A percentile compares a stretch with the other conserved stretches of the same genome.
Conservation (phyloP, 306 rosid genomes). For the Aeschynomene evenia region DNA sequence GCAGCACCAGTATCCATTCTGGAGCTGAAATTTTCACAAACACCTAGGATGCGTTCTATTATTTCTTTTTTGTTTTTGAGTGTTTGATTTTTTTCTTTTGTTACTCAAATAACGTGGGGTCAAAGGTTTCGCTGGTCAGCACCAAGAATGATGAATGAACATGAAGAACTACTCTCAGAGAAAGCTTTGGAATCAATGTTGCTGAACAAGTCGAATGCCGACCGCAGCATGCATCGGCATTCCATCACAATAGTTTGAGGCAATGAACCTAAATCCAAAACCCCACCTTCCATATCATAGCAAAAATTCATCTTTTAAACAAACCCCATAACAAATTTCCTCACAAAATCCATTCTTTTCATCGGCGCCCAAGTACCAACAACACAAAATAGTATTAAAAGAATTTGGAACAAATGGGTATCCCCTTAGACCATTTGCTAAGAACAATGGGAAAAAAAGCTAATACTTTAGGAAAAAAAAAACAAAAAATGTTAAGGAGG, state of each 20-base stretch:
- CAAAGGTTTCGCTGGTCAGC: slow-evolving; percentile 32
- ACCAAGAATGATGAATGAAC: slow-evolving; percentile 29
- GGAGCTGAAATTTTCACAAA: slow-evolving; percentile 25
- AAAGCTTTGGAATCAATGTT: slow-evolving; percentile 45
- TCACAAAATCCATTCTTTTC: slow-evolving; percentile 41
- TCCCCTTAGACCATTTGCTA: slow-evolving; percentile 8
- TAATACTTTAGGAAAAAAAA: not conserved
- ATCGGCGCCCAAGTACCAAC: slow-evolving; percentile 11
- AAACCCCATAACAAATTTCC: slow-evolving; percentile 35
- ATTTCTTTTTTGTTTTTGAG: not conserved
- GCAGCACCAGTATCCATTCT: slow-evolving; percentile 40
- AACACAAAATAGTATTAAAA: not conserved
- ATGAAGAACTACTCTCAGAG: slow-evolving; percentile 36
- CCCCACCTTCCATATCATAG: slow-evolving; percentile 54
- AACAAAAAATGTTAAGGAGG: not conserved
- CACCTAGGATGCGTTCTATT: not conserved
- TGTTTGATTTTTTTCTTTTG: not conserved
- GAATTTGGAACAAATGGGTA: slow-evolving; percentile 8
- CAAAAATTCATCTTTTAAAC: slow-evolving; percentile 38
- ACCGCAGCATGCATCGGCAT: slow-evolving; percentile 57
- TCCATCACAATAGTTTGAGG: slow-evolving; percentile 40
- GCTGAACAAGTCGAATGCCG: slow-evolving; percentile 58
- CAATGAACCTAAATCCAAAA: slow-evolving; percentile 49
- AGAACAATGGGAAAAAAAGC: not conserved
- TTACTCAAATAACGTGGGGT: not conserved